phyloP scores from a whole-genome alignment of 768 basidiomycete genomes.

The Heimioporus sp. region DNA sequence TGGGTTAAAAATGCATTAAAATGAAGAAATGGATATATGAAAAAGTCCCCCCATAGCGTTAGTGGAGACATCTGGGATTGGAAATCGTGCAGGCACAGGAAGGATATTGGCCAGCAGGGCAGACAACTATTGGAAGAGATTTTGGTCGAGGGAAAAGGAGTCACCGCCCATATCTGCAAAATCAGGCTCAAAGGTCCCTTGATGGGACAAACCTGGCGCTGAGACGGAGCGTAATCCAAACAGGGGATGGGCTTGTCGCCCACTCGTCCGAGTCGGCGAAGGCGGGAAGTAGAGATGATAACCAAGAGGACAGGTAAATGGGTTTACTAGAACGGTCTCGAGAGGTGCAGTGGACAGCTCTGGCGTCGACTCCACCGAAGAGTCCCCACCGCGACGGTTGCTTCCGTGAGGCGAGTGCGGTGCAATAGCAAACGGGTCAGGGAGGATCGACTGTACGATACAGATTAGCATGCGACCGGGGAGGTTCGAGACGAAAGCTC shows the following conservation, averaged over 20 bases:
- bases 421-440: constrained; percentile 51
- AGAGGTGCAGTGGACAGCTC: constrained; percentile 40
- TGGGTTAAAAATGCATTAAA: constrained; percentile 30
- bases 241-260: constrained; percentile 18
- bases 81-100: constrained; percentile 14
- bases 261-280: constrained; percentile 17
- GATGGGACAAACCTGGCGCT: constrained; percentile 35
- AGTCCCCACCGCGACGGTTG: constrained; percentile 40
- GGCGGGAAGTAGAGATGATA: constrained; percentile 25
- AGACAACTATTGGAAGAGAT: constrained; percentile 46
- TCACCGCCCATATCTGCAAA: constrained; percentile 39
- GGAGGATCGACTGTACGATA: constrained; percentile 30
- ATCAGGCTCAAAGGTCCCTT: constrained; percentile 35
- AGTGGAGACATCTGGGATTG: constrained; percentile 18
- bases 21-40: constrained; percentile 19
- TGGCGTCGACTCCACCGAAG: constrained; percentile 56
- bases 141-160: constrained; percentile 43
- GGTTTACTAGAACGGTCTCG: constrained; percentile 38
- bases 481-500: neutral
- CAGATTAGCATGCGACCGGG: constrained; percentile 20
- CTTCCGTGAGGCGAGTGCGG: constrained; percentile 49
- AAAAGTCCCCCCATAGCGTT: constrained; percentile 28
- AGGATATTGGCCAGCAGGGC: constrained; percentile 18
- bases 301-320: constrained; percentile 38
- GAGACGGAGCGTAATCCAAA: constrained; percentile 44